Percentiles rank a stretch among this genome's conserved stretches.
Evolutionary conservation across 805 yeast species (phyloP).

Genomic region (Candida tammaniensis): DNA sequence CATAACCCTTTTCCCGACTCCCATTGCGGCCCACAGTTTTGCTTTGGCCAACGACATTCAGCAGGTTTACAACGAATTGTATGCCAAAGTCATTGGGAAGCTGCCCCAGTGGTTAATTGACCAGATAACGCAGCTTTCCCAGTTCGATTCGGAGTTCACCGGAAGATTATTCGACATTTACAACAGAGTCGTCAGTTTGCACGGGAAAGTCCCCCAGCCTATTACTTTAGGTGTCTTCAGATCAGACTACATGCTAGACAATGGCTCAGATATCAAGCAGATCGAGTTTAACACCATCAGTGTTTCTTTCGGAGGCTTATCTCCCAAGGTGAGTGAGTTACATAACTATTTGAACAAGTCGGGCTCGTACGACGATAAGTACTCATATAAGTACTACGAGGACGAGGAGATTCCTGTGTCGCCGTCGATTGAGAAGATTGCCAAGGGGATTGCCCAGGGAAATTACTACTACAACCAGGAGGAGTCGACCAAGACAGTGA

Average conservation of each 20-base stretch:
- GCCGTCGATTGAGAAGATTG: constrained; percentile 57
- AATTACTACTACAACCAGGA: constrained; percentile 50
- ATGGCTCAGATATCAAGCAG: constrained; percentile 62
- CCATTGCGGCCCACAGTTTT: constrained; percentile 70
- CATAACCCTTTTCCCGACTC: constrained; percentile 86
- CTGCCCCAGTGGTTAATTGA: constrained; percentile 58
- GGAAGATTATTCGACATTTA: constrained; percentile 70
- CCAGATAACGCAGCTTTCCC: constrained; percentile 53
- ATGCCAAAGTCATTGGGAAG: constrained; percentile 61
- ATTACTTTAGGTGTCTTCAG: constrained; percentile 82
- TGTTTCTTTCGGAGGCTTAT: constrained; percentile 91
- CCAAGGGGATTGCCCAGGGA: constrained; percentile 69
- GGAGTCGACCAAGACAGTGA: constrained; percentile 42
- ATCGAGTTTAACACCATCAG: constrained; percentile 96
- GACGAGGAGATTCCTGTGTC: constrained; percentile 61
- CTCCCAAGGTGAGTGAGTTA: constrained; percentile 72
- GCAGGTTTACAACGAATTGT: constrained; percentile 65
- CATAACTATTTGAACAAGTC: constrained; percentile 63
- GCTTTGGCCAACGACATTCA: constrained; percentile 67
- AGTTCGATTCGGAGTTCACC: constrained; percentile 73
- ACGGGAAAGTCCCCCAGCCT: constrained; percentile 50
- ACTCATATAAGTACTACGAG: constrained; percentile 41
- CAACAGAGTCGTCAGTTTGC: constrained; percentile 45
- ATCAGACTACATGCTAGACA: constrained; percentile 76
- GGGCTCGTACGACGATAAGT: constrained; percentile 52